Base-by-base conservation (phyloP, 306 rosid genomes). In the Oxytropis ochrocephala region DNA sequence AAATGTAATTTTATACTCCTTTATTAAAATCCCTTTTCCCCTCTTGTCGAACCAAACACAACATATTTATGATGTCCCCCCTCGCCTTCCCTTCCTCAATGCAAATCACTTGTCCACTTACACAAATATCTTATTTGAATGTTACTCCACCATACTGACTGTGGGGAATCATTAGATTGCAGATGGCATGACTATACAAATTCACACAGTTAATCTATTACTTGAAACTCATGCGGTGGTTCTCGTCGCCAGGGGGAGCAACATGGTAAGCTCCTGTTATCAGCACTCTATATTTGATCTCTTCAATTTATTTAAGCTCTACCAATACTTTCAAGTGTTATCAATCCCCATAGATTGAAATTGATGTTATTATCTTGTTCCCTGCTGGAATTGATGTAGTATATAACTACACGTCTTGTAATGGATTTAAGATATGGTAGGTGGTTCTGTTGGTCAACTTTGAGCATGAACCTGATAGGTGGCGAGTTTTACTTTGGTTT, bases 141-240 rank as follows among this genome's bases (percentile, higher is more conserved):
- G 54, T 12, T 79, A 50, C 59, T 27, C 3, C 11, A 67, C 62
- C 43, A 10, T 62, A 49, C 74, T 80, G 76, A 83, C 74, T 59
- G 62, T 64, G 62, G 79, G 6, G 7, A 35, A 47, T 43, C 58
- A 67, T 78, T 83, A 93, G 98, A 84, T 90, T 79, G 90, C 98
- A 64, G 98, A 93, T 85, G 98, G 98, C 69, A 93, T 93, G 98
- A 93, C 96, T 70, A 51, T 93, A 82, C 88, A 93, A 77, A 82
- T 93, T 80, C 85, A 41, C 16, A 90, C 91, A 7, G 96, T 93
- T 77, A 93, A 93, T 86, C 76, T 93, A 59, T 70, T 90, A 58
- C 96, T 93, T 72, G 98, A 93, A 88, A 90, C 98, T 84, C n/a
- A n/a, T n/a, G 84, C 10, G 96, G 98, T 58, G 83, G 98, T 63